Evolutionary conservation across 2,329 filamentous ascomycete genomes (phyloP).

Genomic region (Gnomoniopsis smithogilvyi): DNA sequence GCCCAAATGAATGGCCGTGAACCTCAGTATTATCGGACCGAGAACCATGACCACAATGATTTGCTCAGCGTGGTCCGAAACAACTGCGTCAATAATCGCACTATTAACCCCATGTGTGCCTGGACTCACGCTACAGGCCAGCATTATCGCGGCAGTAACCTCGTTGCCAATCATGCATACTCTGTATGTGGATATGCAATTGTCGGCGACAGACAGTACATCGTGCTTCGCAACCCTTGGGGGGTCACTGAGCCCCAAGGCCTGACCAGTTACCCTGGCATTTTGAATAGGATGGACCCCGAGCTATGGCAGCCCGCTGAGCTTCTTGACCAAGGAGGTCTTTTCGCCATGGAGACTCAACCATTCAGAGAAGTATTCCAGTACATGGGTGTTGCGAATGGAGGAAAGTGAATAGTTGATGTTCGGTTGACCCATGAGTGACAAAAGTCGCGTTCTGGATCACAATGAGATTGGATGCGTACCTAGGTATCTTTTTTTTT

Average conservation of each 20-base stretch:
- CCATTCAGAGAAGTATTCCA: conserved; percentile 19
- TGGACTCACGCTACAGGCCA: conserved; percentile 37
- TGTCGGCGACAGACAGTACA: conserved; percentile 12
- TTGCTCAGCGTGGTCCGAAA: conserved; percentile 36
- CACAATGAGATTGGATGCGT: too few relatives aligned
- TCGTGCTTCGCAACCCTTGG: conserved; percentile 41
- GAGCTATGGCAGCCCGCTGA: conserved; percentile 21
- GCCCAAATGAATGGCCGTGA: conserved; percentile 33
- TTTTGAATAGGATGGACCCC: conserved; percentile 34
- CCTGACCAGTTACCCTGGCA: conserved; percentile 35
- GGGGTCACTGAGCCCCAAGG: conserved; percentile 40
- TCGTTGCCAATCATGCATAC: conserved; percentile 44
- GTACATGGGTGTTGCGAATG: conserved; percentile 6
- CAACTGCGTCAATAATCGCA: conserved; percentile 39
- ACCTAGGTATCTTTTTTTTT: too few relatives aligned
- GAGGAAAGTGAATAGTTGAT: too few relatives aligned
- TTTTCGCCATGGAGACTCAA: conserved; percentile 22
- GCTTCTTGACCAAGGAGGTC: conserved; percentile 18
- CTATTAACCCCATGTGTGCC: conserved; percentile 39
- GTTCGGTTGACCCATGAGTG: too few relatives aligned
- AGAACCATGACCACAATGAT: conserved; percentile 21
- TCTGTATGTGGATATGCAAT: conserved; percentile 37
- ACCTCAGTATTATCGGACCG: conserved; percentile 9
- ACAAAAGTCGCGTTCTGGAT: too few relatives aligned
- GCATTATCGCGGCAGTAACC: conserved; percentile 36